A percentile compares a stretch with the other conserved stretches of the same genome.
Evolutionary conservation across 2,329 filamentous ascomycete genomes (phyloP).

Genomic region (Phyllosticta capitalensis): DNA sequence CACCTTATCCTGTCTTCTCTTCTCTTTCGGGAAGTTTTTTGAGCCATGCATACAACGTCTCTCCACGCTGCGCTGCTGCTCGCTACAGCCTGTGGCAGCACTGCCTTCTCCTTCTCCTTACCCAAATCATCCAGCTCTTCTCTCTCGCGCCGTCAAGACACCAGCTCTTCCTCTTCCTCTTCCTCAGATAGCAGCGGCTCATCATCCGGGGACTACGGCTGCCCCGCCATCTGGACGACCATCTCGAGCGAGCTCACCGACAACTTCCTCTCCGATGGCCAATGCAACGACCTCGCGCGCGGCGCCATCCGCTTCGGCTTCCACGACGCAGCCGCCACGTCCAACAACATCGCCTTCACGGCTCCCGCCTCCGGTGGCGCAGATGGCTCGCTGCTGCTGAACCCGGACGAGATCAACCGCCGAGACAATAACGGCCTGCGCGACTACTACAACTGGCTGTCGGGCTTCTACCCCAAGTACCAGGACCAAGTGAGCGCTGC

Average conservation of each 20-base stretch:
- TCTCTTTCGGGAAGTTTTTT: neutral
- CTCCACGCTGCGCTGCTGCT: neutral
- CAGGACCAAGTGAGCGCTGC: conserved; percentile 40
- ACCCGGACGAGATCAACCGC: conserved; percentile 25
- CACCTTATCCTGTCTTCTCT: neutral
- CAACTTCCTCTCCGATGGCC: conserved; percentile 13
- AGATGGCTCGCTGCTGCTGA: conserved; percentile 33
- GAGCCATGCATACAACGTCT: neutral
- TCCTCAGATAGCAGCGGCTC: neutral
- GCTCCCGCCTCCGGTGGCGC: conserved; percentile 24
- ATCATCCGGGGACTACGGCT: conserved; percentile 4
- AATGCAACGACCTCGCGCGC: conserved; percentile 20
- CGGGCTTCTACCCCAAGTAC: conserved; percentile 29
- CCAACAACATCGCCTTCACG: neutral
- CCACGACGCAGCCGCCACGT: conserved; percentile 20
- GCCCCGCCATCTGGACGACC: conserved; percentile 18
- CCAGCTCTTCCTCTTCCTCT: neutral
- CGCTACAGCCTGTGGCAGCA: neutral
- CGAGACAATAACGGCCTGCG: conserved; percentile 37
- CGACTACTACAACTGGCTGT: conserved; percentile 24
- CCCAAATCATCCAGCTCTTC: neutral
- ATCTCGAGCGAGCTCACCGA: conserved; percentile 17
- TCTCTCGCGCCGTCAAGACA: neutral
- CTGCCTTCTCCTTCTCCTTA: neutral
- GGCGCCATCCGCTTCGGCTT: conserved; percentile 24